Percentiles rank a stretch among this genome's conserved stretches.
These are phyloP conservation scores for Fistulifera pelliculosa DNA, from an alignment of 108 stramenopile species.

Conservation along the genomic window DNA sequence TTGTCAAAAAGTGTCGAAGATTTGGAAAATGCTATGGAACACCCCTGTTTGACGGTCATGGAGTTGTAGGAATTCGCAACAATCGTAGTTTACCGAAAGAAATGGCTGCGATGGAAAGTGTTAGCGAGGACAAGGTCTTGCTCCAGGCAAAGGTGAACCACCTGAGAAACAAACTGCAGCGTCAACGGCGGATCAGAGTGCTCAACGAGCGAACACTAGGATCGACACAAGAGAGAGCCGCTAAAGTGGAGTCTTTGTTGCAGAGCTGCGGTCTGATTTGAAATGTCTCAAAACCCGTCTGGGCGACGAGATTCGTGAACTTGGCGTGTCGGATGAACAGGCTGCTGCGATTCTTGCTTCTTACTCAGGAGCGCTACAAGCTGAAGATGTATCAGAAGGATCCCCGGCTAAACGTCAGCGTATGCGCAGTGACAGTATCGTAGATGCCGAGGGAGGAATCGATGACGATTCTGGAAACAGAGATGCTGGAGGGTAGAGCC, in stretches of 20 bases:
- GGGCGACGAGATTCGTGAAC: slow-evolving; percentile 52
- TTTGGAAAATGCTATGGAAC: slow-evolving; percentile 42
- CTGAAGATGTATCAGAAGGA: background rate
- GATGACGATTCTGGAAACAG: slow-evolving; percentile 6
- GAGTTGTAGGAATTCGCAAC: slow-evolving; percentile 34
- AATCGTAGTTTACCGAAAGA: slow-evolving; percentile 46
- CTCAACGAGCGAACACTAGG: slow-evolving; percentile 52
- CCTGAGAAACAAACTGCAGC: slow-evolving; percentile 47
- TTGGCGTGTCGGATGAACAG: slow-evolving; percentile 29
- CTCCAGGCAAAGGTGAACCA: slow-evolving; percentile 50
- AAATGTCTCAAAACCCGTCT: slow-evolving; percentile 55
- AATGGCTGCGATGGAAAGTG: slow-evolving; percentile 46
- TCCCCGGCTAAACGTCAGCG: background rate
- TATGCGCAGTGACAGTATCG: background rate
- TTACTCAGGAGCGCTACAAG: slow-evolving; percentile 6
- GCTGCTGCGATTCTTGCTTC: slow-evolving; percentile 10
- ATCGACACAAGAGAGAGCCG: slow-evolving; percentile 38
- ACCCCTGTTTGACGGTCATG: slow-evolving; percentile 37
- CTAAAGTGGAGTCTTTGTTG: slow-evolving; percentile 53
- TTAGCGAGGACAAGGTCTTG: slow-evolving; percentile 36
- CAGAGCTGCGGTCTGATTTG: slow-evolving; percentile 73
- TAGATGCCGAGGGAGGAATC: background rate
- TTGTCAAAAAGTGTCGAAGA: slow-evolving; percentile 29
- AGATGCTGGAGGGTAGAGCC: background rate
- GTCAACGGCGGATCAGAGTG: slow-evolving; percentile 61